Evolutionary conservation across 176 grass and related monocot genomes (phyloP).

Genomic region (Paspalum vaginatum): DNA sequence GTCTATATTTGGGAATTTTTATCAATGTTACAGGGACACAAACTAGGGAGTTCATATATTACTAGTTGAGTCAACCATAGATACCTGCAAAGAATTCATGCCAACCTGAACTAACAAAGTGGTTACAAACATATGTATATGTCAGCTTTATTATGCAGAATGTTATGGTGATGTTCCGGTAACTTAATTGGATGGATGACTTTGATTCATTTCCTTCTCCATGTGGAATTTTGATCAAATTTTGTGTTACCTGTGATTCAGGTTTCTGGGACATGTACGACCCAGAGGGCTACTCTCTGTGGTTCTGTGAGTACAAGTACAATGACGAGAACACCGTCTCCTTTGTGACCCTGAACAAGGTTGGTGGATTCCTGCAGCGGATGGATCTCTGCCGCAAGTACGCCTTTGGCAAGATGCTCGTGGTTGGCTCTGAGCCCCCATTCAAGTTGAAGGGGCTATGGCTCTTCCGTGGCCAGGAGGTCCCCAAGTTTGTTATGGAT

Average conservation of each 20-base stretch:
- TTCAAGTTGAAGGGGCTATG: constrained; percentile 97
- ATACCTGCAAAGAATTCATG: neutral
- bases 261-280: constrained; percentile 99
- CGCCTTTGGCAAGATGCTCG: constrained; percentile 97
- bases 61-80: neutral
- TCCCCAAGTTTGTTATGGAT: constrained; percentile 87
- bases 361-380: constrained; percentile 89
- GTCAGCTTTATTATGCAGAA: neutral
- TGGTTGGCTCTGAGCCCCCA: constrained; percentile 70
- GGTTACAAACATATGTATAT: too few species aligned
- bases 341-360: constrained; percentile 93
- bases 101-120: neutral
- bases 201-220: neutral
- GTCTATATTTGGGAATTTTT: neutral
- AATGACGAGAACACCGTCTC: constrained; percentile 90
- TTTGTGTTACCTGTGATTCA: constrained; percentile 35
- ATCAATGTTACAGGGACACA: neutral
- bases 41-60: neutral
- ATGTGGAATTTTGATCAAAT: neutral
- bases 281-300: constrained; percentile 92
- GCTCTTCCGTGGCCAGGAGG: constrained; percentile 94
- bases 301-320: constrained; percentile 99
- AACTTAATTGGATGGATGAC: neutral
- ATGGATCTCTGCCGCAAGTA: constrained; percentile 95
- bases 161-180: neutral